Evolutionary conservation across 176 grass and related monocot genomes (phyloP), one percentile per base, ranked within the genome.

Genomic region (Lolium perenne): DNA sequence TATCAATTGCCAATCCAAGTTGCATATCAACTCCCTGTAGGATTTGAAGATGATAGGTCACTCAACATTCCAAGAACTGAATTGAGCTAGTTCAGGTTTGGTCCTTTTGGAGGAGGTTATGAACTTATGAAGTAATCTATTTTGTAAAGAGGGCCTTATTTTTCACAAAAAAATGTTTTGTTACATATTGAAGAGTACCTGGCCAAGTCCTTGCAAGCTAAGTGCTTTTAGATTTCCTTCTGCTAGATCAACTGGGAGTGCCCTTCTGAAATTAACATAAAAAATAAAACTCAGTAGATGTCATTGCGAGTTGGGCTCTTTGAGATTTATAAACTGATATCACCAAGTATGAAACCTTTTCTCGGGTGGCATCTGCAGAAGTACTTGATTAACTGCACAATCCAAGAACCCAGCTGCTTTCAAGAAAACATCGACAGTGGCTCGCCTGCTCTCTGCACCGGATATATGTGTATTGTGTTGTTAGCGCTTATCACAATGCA

Each of bases 1-100:
- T 97, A 62, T 97, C 94, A 71, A 94, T 97, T 87, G 94, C 94
- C 77, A 97, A 78, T 41, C 90, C 94, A 85, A 94, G 94, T 84
- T 94, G 92, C 71, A 97, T 88, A 83, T 97, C 92, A 82, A 94
- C 94, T 21, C 86, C 90, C 94, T 97, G 50, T 3, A 70, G 61
- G 12, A 83, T 70, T 58, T 78, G 4, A 70, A 89, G 48, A 85
- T 49, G 49, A 40, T 74, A 40, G 75, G 49, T 89, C 38, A 66
- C 48, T 80, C 38, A 81, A 54, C 22, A 55, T n/a, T n/a, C 38
- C 77, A 80, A 64, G 58, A 80, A 64, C 38, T 46, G 13, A 47
- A 45, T 26, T 80, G 77, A 62, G 18, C 7, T 49, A 65, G 8
- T 20, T 49, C 22, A 32, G 59, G n/a, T n/a, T n/a, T n/a, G n/a